Percentiles rank a stretch among this genome's conserved stretches.
Conservation (phyloP, 2,329 filamentous ascomycete genomes). For the Dothideomycetidae sp. region DNA sequence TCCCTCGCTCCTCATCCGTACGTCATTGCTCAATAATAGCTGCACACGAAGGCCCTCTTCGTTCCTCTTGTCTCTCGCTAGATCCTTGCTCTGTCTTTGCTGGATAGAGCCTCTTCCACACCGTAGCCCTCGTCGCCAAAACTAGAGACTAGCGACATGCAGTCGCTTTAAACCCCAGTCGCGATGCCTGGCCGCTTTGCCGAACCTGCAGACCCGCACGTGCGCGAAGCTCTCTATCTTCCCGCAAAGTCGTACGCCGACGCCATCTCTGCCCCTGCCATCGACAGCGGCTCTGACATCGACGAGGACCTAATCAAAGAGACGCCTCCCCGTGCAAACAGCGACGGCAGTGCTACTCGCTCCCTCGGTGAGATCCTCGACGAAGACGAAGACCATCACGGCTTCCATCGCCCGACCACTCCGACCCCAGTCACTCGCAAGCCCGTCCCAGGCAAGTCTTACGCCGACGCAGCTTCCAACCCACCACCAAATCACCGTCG, state of each 20-base stretch:
- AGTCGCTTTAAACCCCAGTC: not conserved
- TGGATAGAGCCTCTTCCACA: no score
- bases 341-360: constrained; percentile 17
- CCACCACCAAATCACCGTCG: constrained; percentile 7
- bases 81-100: no score
- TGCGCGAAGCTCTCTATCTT: constrained; percentile 26
- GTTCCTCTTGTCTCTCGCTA: no score
- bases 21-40: no score
- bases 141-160: not conserved
- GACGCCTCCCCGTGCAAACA: constrained; percentile 20
- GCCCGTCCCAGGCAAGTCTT: constrained; percentile 21
- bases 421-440: constrained; percentile 5
- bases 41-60: no score
- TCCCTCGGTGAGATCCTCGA: constrained; percentile 23
- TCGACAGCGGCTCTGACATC: constrained; percentile 13
- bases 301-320: constrained; percentile 23
- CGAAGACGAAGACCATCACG: constrained; percentile 17
- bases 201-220: constrained; percentile 28
- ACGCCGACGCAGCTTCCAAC: constrained; percentile 21
- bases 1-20: not conserved
- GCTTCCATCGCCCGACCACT: constrained; percentile 14
- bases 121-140: not conserved
- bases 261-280: constrained; percentile 19
- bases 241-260: constrained; percentile 32
- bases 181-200: not conserved